Base-by-base conservation (phyloP, 768 basidiomycete genomes). In the Pulveroboletus sp. region DNA sequence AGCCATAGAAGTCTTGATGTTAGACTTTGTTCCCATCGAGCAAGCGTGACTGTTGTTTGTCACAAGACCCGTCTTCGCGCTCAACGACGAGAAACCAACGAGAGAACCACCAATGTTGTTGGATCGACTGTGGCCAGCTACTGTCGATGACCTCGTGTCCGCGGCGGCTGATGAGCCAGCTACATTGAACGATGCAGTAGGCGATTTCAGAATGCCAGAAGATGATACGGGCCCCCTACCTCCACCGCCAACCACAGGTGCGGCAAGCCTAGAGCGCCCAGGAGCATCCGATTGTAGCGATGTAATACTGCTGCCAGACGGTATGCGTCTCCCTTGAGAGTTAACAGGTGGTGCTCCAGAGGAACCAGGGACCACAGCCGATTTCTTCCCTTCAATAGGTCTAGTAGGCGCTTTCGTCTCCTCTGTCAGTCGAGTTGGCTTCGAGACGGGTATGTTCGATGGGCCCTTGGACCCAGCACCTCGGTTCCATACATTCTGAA, bases 401-500 rank as follows among this genome's bases (percentile, higher is more conserved):
- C 43, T 66, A 17, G 42, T 6, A 31, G 31, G 47, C 27, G 38
- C 49, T 18, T 54, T 68, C 39, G 28, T 44, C 46, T 43, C 54
- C 49, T 50, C 50, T 42, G 55, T 48, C 28, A 50, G 17, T 15
- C 47, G 51, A 37, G 54, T 47, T 5, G 64, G 39, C 51, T 69
- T 73, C 35, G 65, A 53, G 17, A 62, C 57, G 8, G 66, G 61
- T 14, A 67, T 56, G 33, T 48, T 65, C 6, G 68, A 58, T 9
- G 55, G 27, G 9, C 61, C 44, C 43, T 62, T 71, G 15, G 63
- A 60, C 7, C 64, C 64, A 14, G 64, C 69, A 24, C 76, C 79
- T 56, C 84, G 73, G 57, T 80, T 82, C 86, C 86, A 89, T 1
- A 90, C 85, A 55, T 77, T 86, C 57, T 76, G 73, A 5, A 89